Evolutionary conservation across 768 basidiomycete species (phyloP).

Genomic region (Dioszegia crocea): DNA sequence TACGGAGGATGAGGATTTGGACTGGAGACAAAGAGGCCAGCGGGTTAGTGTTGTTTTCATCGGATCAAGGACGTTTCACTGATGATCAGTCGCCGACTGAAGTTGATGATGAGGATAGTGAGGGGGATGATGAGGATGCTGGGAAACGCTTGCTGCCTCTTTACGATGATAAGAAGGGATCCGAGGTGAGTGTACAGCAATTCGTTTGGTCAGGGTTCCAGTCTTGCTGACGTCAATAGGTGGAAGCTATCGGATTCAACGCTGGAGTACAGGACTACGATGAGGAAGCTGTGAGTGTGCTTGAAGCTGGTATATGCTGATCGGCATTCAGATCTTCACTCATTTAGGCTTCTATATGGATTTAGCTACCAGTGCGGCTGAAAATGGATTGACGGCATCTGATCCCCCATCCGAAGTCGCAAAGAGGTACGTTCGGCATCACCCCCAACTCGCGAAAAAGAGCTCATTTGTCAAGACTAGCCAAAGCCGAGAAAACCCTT

Average conservation of each 20-base stretch:
- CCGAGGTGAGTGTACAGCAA: neutral
- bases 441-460: neutral
- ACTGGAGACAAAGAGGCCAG: neutral
- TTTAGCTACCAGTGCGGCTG: conserved; percentile 65
- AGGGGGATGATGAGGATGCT: conserved; percentile 38
- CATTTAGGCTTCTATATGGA: conserved; percentile 93
- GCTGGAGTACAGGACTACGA: conserved; percentile 72
- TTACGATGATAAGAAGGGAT: neutral
- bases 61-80: neutral
- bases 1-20: conserved; percentile 11
- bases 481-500: conserved; percentile 57
- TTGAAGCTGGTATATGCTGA: neutral
- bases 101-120: conserved; percentile 5
- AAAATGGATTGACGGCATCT: conserved; percentile 60
- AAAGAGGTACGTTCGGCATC: conserved; percentile 54
- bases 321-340: conserved; percentile 60
- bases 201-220: neutral
- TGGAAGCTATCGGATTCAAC: conserved; percentile 67
- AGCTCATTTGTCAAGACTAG: conserved; percentile 55
- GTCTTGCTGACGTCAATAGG: conserved; percentile 4
- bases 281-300: conserved; percentile 53
- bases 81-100: too few species aligned
- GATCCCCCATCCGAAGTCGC: conserved; percentile 54
- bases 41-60: neutral
- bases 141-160: neutral